Percentiles rank a stretch among this genome's conserved stretches.
Conservation (phyloP, 768 basidiomycete species). For the Boletus sp. region DNA sequence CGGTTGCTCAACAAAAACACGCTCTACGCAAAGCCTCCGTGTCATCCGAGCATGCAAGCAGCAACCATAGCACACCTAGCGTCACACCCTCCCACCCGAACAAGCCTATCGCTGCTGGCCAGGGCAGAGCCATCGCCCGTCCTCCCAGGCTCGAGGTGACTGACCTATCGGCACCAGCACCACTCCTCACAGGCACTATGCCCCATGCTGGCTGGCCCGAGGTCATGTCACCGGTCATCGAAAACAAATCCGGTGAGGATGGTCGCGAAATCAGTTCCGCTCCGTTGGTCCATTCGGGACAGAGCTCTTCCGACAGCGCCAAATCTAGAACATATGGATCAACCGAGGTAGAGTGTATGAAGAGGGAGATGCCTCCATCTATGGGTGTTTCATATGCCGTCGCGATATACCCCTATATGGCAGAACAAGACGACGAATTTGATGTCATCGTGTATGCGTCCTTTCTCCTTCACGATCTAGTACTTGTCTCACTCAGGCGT, state of each 20-base stretch:
- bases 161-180: conserved; percentile 52
- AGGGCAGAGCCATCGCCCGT: conserved; percentile 42
- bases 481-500: conserved; percentile 5
- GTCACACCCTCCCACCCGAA: conserved; percentile 18
- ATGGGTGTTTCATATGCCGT: conserved; percentile 87
- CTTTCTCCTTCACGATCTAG: neutral
- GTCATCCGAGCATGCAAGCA: conserved; percentile 26
- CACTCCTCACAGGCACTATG: conserved; percentile 56
- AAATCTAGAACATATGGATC: conserved; percentile 19
- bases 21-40: conserved; percentile 76
- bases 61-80: conserved; percentile 18
- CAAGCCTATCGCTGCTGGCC: conserved; percentile 29
- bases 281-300: conserved; percentile 33
- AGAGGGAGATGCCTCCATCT: conserved; percentile 43
- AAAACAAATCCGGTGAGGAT: conserved; percentile 46
- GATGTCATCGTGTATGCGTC: conserved; percentile 88
- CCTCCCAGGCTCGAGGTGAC: conserved; percentile 72
- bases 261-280: conserved; percentile 38
- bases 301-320: conserved; percentile 26
- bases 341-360: conserved; percentile 34
- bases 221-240: conserved; percentile 56
- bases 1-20: conserved; percentile 95
- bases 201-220: conserved; percentile 79
- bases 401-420: conserved; percentile 98
- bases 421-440: conserved; percentile 98